Evolutionary conservation across 768 basidiomycete species (phyloP), one percentile per base, ranked within the genome.

Genomic region (Termitomyces sp.): DNA sequence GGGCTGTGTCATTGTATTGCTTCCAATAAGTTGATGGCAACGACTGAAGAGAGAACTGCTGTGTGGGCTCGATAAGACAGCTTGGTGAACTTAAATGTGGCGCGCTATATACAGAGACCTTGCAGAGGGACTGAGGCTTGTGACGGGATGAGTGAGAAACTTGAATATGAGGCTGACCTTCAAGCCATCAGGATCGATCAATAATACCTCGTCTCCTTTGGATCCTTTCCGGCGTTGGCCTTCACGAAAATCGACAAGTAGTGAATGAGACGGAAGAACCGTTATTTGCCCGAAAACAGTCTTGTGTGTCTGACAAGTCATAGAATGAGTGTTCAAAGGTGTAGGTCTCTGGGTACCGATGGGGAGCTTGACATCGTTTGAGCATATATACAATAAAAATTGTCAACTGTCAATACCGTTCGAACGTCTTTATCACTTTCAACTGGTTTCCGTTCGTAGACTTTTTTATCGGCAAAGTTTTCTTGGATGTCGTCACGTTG

Each of bases 171-270:
- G 33, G 32, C 65, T 45, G 58, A 79, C 82, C 64, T 73, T 65
- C 2, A 50, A 45, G 7, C 80, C 81, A 47, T 73, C 69, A 24
- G 76, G 56, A 64, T 71, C 71, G 32, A 83, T 69, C 26, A 80
- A 56, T 24, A 83, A 63, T 12, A 84, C 79, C 60, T 81, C 74
- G 13, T 74, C 68, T 5, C 80, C 82, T 59, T 72, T 76, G 30
- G 72, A 66, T 5, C 79, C 78, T 40, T 72, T 76, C 46, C 79
- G 71, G 5, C 81, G 74, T 59, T 83, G 79, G 30, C 78, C 76
- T 67, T 82, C 80, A n/a, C 83, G 77, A 50, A 84, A 79, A 65
- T 85, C 83, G 27, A 84, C 76, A 1, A 84, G 71, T n/a, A 82
- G 60, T 22, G 79, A 74, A 46, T 64, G 71, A 2, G 82, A 83